These are phyloP conservation scores for Hyphochytrium catenoides DNA, from an alignment of 352 stramenopile species.

Conservation along the genomic window DNA sequence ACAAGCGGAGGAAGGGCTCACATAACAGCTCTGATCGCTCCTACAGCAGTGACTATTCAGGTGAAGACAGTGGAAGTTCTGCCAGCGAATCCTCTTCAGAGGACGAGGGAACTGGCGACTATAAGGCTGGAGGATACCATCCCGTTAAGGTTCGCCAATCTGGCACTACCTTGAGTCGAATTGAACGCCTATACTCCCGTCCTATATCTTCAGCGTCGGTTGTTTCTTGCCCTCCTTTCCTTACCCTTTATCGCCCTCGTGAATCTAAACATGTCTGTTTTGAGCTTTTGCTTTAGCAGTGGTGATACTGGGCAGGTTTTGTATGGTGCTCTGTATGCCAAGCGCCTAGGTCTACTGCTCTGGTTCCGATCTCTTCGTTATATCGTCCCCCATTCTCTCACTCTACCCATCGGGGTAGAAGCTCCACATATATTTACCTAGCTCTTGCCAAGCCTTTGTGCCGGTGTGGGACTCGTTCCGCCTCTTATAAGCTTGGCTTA, in stretches of 20 bases:
- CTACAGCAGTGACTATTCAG: too few species aligned
- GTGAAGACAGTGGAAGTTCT: too few species aligned
- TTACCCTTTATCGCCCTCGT: not conserved
- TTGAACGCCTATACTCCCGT: conserved; percentile 1
- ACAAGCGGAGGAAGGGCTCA: too few species aligned
- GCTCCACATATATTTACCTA: too few species aligned
- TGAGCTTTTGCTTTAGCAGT: not conserved
- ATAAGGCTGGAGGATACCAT: conserved; percentile 94
- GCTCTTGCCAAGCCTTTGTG: not conserved
- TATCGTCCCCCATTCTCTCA: not conserved
- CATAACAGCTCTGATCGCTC: too few species aligned
- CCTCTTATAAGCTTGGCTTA: not conserved
- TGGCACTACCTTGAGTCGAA: not conserved
- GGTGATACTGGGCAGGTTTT: not conserved
- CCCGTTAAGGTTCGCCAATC: conserved; percentile 36
- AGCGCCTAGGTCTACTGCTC: conserved; percentile 1
- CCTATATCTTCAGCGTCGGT: conserved; percentile 5
- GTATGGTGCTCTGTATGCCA: too few species aligned
- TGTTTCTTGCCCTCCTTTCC: not conserved
- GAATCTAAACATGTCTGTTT: not conserved
- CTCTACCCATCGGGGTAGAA: not conserved
- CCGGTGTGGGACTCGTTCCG: not conserved
- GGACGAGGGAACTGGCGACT: conserved; percentile 78
- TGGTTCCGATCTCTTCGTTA: conserved; percentile 1
- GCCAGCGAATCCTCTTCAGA: too few species aligned